These are phyloP conservation scores for Podila clonocystis DNA, from an alignment of 192 early-diverging fungal genomes.

Conservation along the genomic window DNA sequence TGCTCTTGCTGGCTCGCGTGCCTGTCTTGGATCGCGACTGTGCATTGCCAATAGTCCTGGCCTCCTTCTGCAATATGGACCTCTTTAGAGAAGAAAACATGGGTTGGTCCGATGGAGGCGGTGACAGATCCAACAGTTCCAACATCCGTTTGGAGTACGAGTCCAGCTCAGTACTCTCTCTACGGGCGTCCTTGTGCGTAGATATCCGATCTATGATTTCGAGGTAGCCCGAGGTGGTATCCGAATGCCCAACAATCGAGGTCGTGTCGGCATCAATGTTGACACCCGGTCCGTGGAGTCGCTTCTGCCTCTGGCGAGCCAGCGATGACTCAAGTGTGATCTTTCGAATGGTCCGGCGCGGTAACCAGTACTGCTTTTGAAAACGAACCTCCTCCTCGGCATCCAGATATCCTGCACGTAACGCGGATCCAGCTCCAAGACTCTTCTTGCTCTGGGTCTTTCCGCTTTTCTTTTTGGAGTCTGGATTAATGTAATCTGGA, in stretches of 20 bases:
- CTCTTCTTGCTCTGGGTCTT: slow-evolving; percentile 18
- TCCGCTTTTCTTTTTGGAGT: slow-evolving; percentile 27
- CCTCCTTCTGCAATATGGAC: not conserved
- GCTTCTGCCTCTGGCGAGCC: not conserved
- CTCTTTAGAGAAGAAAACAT: not conserved
- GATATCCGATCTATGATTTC: slow-evolving; percentile 8
- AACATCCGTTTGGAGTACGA: slow-evolving; percentile 22
- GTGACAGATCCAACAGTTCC: slow-evolving; percentile 8
- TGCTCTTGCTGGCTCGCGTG: too few relatives aligned
- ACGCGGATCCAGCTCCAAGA: not conserved
- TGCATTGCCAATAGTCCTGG: too few relatives aligned
- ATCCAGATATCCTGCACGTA: slow-evolving; percentile 8
- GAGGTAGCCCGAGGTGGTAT: slow-evolving; percentile 18
- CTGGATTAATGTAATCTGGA: slow-evolving; percentile 49
- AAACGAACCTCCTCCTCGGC: slow-evolving; percentile 18
- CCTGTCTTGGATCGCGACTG: too few relatives aligned
- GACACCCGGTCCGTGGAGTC: not conserved
- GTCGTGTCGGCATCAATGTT: slow-evolving; percentile 6
- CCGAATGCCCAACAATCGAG: slow-evolving; percentile 19
- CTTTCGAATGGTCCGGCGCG: not conserved
- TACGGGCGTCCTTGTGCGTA: slow-evolving; percentile 5
- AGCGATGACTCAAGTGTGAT: slow-evolving; percentile 6
- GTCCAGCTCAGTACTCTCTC: slow-evolving; percentile 1
- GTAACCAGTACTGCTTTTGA: slow-evolving; percentile 11
- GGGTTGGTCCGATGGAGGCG: not conserved